Conservation (phyloP, 2,329 filamentous ascomycete species). For the Aureobasidium leucospermi region DNA sequence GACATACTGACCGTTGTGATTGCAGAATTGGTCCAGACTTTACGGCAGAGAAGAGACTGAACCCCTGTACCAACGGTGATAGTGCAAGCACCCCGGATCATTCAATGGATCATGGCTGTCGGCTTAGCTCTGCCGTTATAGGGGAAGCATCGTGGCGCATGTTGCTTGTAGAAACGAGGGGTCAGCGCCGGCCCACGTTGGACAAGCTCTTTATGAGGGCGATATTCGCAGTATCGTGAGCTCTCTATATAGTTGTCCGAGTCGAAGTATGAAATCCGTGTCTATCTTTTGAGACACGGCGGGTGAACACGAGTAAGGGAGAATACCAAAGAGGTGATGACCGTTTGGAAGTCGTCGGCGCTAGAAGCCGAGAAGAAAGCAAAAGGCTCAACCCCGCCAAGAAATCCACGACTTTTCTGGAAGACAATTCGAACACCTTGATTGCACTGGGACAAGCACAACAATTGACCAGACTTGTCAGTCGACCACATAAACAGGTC, state of each 20-base stretch:
- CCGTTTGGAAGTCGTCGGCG: background rate
- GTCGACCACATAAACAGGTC: background rate
- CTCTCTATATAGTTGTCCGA: too few species aligned
- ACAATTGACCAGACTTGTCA: too few species aligned
- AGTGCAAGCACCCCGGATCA: background rate
- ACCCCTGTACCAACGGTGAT: slow-evolving; percentile 1
- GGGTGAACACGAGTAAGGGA: background rate
- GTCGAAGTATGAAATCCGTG: too few species aligned
- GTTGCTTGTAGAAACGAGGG: background rate
- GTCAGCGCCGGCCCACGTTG: too few species aligned
- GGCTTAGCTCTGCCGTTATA: background rate
- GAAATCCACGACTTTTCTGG: background rate
- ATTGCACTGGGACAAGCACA: too few species aligned
- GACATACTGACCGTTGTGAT: slow-evolving; percentile 5
- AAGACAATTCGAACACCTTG: too few species aligned
- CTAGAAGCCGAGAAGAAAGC: background rate
- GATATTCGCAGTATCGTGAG: too few species aligned
- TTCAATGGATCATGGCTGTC: background rate
- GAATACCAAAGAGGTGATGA: background rate
- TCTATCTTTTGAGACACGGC: background rate
- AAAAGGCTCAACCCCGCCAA: background rate
- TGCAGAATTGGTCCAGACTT: background rate
- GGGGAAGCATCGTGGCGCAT: background rate
- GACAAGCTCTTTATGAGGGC: too few species aligned
- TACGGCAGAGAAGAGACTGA: background rate